Base-by-base conservation (phyloP, 2,329 filamentous ascomycete genomes). In the Monosporascus sp. region DNA sequence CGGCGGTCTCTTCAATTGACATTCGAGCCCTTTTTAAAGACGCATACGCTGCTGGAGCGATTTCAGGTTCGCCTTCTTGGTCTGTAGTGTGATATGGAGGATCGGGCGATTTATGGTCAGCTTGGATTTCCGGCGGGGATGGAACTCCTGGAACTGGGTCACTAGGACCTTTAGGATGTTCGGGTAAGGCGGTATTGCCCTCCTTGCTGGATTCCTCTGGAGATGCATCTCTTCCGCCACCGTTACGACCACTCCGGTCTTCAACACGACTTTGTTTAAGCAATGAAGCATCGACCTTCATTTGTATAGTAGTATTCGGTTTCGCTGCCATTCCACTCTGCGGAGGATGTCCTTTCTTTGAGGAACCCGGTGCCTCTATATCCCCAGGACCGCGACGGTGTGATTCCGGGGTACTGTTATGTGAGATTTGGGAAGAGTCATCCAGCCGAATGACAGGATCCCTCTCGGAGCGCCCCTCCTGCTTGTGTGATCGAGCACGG, bases 401-500 rank as follows among this genome's bases (percentile, higher is more conserved):
- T 28, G 58, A 57, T 48, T 55, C 40, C 7, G 58, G 51, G 5
- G 11, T 43, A 3, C 1, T 20, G 43, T 17, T 44, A 31, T 35
- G 37, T 22, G 26, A 43, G 54, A 44, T 46, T 28, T 26, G 22
- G 3, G 22, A 22, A 15, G n/a, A 20, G 41, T 15, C 24, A 18
- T 15, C 22, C n/a, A 9, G 18, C 14, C n/a, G 40, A 20, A 8
- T 28, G 28, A 11, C 22, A 22, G 47, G 31, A 43, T 20, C 26
- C 17, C 26, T 24, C 24, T 46, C 43, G 24, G 5, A 22, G 43
- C 22, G 14, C 15, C n/a, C 20, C 14, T 46, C 41, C 49, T 57
- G 60, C 44, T 60, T 64, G 14, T 44, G 20, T 15, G 52, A 56
- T 35, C 63, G 63, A 53, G 62, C 52, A 57, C 55, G 62, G 52